These are phyloP conservation scores for Wickerhamomyces tratensis DNA, from an alignment of 805 yeast genomes.

Conservation along the genomic window DNA sequence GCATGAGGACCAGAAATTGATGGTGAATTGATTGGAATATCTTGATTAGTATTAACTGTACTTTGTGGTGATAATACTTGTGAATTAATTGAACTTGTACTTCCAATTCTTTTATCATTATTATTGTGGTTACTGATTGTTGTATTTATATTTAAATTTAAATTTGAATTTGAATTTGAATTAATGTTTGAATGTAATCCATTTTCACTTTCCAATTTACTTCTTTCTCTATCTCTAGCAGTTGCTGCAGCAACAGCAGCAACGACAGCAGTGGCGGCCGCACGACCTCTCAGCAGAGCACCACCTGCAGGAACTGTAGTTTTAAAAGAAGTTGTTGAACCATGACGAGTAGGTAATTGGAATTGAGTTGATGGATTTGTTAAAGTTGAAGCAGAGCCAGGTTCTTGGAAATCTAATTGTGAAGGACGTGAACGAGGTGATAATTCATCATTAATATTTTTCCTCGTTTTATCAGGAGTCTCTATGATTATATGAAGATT, in stretches of 20 bases:
- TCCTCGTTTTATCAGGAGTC: background rate
- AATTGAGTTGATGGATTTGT: too few species aligned
- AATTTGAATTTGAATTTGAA: too few species aligned
- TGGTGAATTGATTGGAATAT: background rate
- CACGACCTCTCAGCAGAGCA: conserved; percentile 29
- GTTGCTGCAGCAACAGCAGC: conserved; percentile 31
- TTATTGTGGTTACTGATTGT: conserved; percentile 1
- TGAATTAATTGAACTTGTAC: conserved; percentile 15
- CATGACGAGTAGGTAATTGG: conserved; percentile 1
- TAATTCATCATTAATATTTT: background rate
- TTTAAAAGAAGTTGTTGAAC: conserved; percentile 4
- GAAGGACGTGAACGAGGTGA: background rate
- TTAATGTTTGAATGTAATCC: background rate
- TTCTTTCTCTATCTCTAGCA: conserved; percentile 20
- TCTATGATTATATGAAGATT: background rate
- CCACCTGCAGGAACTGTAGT: conserved; percentile 38
- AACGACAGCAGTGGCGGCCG: conserved; percentile 26
- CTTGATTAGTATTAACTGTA: too few species aligned
- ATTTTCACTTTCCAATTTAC: conserved; percentile 5
- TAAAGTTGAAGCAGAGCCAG: too few species aligned
- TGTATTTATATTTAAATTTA: too few species aligned
- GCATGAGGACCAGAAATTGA: conserved; percentile 62
- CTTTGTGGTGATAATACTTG: conserved; percentile 1
- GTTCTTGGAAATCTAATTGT: background rate
- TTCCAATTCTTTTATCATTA: background rate